phyloP scores from a whole-genome alignment of 345 rosid species.

The Rhodomyrtus tomentosa region DNA sequence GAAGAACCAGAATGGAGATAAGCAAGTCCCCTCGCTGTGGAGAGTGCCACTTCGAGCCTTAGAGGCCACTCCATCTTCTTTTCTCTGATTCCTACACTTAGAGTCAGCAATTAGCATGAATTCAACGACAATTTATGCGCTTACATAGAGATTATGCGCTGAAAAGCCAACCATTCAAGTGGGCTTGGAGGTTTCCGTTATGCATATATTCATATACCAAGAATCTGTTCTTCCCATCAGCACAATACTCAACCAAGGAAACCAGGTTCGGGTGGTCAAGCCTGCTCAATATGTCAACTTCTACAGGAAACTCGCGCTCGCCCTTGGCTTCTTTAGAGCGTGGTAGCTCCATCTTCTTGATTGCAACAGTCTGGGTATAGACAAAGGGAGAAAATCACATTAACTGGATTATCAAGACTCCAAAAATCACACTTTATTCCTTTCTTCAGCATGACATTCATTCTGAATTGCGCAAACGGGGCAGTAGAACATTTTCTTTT shows the following conservation, averaged over 20 bases:
- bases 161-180: constrained; percentile 53
- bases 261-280: constrained; percentile 88
- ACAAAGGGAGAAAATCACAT: neutral
- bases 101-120: neutral
- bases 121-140: neutral
- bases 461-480: neutral
- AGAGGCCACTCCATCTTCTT: constrained; percentile 75
- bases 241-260: constrained; percentile 82
- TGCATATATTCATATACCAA: constrained; percentile 86
- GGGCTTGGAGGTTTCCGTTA: constrained; percentile 96
- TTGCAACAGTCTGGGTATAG: constrained; percentile 64
- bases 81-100: constrained; percentile 49
- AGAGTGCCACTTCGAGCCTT: constrained; percentile 73
- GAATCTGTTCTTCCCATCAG: constrained; percentile 89
- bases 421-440: neutral
- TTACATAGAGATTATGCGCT: neutral
- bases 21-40: constrained; percentile 89
- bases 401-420: neutral
- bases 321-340: constrained; percentile 67
- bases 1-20: constrained; percentile 84
- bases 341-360: constrained; percentile 96
- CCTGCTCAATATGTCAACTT: constrained; percentile 96
- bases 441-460: neutral
- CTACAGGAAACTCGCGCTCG: constrained; percentile 87
- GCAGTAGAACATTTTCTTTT: neutral